phyloP scores from a whole-genome alignment of 352 stramenopile genomes.

The Globisporangium perplexum region DNA sequence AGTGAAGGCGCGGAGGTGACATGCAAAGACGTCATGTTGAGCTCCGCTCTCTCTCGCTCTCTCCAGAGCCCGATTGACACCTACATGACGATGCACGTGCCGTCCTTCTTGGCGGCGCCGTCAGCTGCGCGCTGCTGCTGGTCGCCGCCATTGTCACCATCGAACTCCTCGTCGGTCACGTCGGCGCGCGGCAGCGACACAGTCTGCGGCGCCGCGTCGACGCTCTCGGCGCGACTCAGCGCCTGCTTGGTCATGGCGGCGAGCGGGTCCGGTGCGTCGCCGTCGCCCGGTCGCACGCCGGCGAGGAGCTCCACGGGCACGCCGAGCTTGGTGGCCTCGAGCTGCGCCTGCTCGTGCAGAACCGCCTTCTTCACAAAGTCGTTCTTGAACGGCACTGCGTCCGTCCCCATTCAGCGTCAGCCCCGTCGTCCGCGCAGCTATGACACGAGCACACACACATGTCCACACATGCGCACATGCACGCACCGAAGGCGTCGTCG shows the following conservation, averaged over 20 bases:
- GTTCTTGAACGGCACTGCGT: slow-evolving; percentile 78
- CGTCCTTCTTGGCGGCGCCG: not conserved
- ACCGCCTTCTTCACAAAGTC: slow-evolving; percentile 78
- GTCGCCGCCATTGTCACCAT: not conserved
- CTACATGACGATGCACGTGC: not conserved
- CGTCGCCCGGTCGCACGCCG: slow-evolving; percentile 29
- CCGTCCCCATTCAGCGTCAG: too few species aligned
- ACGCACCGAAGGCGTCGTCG: slow-evolving; percentile 53
- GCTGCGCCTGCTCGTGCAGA: slow-evolving; percentile 66
- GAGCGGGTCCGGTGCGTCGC: not conserved
- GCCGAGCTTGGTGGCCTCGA: slow-evolving; percentile 64
- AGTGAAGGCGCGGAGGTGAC: not conserved
- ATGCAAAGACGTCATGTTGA: not conserved
- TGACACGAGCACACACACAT: too few species aligned
- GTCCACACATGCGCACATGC: not conserved
- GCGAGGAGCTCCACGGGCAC: slow-evolving; percentile 56
- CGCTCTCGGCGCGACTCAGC: slow-evolving; percentile 83
- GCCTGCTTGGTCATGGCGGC: slow-evolving; percentile 40
- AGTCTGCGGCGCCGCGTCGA: not conserved
- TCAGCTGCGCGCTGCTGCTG: not conserved
- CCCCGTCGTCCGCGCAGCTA: too few species aligned
- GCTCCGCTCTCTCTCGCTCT: not conserved
- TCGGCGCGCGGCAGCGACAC: too few species aligned
- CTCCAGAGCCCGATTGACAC: not conserved
- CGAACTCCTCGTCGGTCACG: not conserved